Percentiles rank a stretch among this genome's conserved stretches.
Evolutionary conservation across 2,329 filamentous ascomycete genomes (phyloP).

Genomic region (Claviceps paspali): DNA sequence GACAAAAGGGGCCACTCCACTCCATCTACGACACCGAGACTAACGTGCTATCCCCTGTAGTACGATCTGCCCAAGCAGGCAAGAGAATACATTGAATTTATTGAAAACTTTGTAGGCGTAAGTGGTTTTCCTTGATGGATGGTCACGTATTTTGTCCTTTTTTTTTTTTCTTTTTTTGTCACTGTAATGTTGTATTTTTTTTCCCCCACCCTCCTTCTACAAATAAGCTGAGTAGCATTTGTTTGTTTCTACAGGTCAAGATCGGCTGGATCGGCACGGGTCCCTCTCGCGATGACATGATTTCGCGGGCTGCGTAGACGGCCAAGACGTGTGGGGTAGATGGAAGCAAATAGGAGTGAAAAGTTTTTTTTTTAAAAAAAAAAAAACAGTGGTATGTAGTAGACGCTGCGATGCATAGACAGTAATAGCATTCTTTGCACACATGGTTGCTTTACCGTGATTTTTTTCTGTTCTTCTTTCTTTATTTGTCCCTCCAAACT

Average conservation of each 20-base stretch:
- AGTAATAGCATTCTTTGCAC: no score
- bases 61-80: slow-evolving; percentile 49
- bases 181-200: background rate
- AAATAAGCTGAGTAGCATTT: slow-evolving; percentile 1
- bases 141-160: background rate
- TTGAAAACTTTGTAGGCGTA: slow-evolving; percentile 15
- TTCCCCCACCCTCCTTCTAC: background rate
- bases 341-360: no score
- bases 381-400: no score
- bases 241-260: slow-evolving; percentile 20
- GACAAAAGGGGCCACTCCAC: no score
- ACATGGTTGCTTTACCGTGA: no score
- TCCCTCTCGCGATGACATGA: slow-evolving; percentile 49
- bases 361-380: no score
- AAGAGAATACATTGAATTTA: slow-evolving; percentile 49
- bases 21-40: no score
- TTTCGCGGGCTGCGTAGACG: slow-evolving; percentile 20
- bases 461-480: no score
- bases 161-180: background rate
- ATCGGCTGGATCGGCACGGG: slow-evolving; percentile 47
- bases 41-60: no score
- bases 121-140: background rate
- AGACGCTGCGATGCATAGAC: no score
- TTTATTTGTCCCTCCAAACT: no score
- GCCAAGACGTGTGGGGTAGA: no score